These are phyloP conservation scores for Cyclotella sp. DNA, from an alignment of 108 stramenopile genomes.

Conservation along the genomic window DNA sequence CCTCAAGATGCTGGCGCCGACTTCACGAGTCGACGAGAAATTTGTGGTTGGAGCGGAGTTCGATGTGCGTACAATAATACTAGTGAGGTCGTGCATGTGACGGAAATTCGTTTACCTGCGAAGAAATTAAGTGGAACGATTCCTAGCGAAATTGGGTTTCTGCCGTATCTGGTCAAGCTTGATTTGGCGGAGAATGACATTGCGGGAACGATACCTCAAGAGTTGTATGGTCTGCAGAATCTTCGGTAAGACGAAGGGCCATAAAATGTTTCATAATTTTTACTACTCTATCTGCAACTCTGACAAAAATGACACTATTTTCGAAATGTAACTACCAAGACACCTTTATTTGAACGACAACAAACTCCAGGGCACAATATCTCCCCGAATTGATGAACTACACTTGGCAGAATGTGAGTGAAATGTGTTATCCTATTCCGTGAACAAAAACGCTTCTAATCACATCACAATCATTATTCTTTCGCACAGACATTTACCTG, in stretches of 20 bases:
- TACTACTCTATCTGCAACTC: background rate
- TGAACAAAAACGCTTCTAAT: too few relatives aligned
- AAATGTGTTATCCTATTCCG: background rate
- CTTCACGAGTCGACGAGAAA: slow-evolving; percentile 29
- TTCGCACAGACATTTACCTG: slow-evolving; percentile 37
- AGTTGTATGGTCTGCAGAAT: slow-evolving; percentile 38
- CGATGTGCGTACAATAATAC: slow-evolving; percentile 53
- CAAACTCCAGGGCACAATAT: slow-evolving; percentile 47
- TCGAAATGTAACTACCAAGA: slow-evolving; percentile 1
- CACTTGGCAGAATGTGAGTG: slow-evolving; percentile 36
- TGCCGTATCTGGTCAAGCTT: slow-evolving; percentile 55
- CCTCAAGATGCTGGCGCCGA: slow-evolving; percentile 28
- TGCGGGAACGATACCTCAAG: slow-evolving; percentile 68
- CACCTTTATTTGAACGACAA: slow-evolving; percentile 59
- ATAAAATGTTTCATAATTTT: background rate
- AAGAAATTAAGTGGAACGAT: slow-evolving; percentile 59
- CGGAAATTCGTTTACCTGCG: slow-evolving; percentile 32
- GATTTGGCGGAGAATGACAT: slow-evolving; percentile 79
- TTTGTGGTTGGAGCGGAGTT: slow-evolving; percentile 48
- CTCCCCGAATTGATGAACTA: slow-evolving; percentile 35
- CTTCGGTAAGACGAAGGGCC: slow-evolving; percentile 33
- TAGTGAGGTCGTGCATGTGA: slow-evolving; percentile 44
- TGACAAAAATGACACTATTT: background rate
- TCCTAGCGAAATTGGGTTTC: slow-evolving; percentile 62
- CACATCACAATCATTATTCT: background rate